phyloP scores from a whole-genome alignment of 306 rosid genomes.

The Castanospermum australe region DNA sequence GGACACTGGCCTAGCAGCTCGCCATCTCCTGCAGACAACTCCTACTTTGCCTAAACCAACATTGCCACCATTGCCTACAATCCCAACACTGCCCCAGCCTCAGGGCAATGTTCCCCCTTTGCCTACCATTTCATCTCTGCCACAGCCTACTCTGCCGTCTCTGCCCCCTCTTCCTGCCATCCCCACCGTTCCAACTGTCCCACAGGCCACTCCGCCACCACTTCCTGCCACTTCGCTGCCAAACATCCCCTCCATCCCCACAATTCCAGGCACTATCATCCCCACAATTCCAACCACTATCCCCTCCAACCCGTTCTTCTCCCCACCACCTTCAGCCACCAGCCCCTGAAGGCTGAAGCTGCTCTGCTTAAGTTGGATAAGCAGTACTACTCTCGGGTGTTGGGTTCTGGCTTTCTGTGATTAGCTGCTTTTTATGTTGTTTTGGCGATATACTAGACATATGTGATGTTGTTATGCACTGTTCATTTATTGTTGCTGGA shows the following conservation, averaged over 20 bases:
- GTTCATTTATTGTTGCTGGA: not conserved
- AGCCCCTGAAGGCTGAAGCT: constrained; percentile 15
- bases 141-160: not conserved
- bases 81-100: not conserved
- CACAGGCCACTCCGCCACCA: constrained; percentile 26
- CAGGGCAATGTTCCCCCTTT: constrained; percentile 7
- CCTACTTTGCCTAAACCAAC: constrained; percentile 5
- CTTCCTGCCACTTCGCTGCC: constrained; percentile 19
- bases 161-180: not conserved
- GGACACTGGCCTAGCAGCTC: constrained; percentile 15
- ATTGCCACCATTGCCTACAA: constrained; percentile 16
- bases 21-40: constrained; percentile 24
- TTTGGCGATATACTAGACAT: not conserved
- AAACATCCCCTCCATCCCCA: constrained; percentile 13
- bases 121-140: constrained; percentile 27
- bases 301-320: constrained; percentile 32
- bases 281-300: constrained; percentile 4
- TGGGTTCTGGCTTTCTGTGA: not conserved
- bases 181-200: constrained; percentile 14
- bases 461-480: not conserved
- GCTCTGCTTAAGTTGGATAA: not conserved
- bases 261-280: constrained; percentile 11
- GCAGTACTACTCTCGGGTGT: not conserved
- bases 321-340: constrained; percentile 51
- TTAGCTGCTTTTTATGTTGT: not conserved